phyloP scores from a whole-genome alignment of 2,329 filamentous ascomycete species.

The Pyrenophora teres region DNA sequence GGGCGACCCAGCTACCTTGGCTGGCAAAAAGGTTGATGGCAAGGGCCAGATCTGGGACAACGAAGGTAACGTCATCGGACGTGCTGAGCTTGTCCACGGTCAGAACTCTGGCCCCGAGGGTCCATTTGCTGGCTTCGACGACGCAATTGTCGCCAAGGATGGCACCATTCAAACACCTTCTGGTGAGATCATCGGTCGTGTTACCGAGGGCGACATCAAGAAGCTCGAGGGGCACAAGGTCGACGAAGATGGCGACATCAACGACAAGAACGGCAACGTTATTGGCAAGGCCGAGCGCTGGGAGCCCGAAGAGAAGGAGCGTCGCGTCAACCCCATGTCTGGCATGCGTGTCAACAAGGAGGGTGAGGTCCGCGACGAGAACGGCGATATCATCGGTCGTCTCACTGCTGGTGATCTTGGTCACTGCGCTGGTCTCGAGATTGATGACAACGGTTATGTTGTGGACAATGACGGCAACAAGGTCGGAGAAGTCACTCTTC shows the following conservation, averaged over 20 bases:
- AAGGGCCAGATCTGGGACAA: conserved; percentile 69
- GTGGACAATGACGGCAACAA: conserved; percentile 64
- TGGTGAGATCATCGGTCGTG: conserved; percentile 55
- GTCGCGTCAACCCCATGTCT: conserved; percentile 65
- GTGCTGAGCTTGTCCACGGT: conserved; percentile 61
- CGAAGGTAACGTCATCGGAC: conserved; percentile 64
- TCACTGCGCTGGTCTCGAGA: conserved; percentile 58
- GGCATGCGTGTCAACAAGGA: conserved; percentile 59
- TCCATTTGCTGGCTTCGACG: conserved; percentile 64
- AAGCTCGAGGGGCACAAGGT: conserved; percentile 57
- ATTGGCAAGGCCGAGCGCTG: conserved; percentile 59
- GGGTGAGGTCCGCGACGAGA: conserved; percentile 58
- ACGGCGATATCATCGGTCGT: conserved; percentile 56
- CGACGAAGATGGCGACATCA: conserved; percentile 58
- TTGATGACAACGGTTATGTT: conserved; percentile 59
- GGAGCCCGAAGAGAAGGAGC: conserved; percentile 59
- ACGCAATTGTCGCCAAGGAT: conserved; percentile 61
- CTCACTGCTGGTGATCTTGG: conserved; percentile 58
- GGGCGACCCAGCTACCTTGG: conserved; percentile 60
- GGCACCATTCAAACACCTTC: conserved; percentile 57
- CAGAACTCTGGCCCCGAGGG: conserved; percentile 58
- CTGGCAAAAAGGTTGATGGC: conserved; percentile 66
- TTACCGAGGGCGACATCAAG: conserved; percentile 57
- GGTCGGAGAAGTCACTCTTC: conserved; percentile 64
- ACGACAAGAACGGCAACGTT: conserved; percentile 59